A percentile compares a stretch with the other conserved stretches of the same genome.
Conservation (phyloP, 164 flowering plant species). For the Akebia trifoliata region DNA sequence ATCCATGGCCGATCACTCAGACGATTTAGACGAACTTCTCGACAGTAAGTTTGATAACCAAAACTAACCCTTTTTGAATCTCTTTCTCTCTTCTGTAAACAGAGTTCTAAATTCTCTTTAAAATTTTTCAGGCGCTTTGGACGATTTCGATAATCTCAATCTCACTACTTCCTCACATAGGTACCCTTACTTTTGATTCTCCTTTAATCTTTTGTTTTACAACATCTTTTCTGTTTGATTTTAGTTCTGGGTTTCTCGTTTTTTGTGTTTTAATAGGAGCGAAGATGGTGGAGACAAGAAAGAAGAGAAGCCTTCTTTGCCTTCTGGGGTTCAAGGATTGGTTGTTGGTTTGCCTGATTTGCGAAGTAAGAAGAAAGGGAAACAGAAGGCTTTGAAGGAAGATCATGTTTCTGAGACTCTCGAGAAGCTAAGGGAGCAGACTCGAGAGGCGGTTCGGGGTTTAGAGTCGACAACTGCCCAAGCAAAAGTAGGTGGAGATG, state of each 20-base stretch:
- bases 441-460: slow-evolving; percentile 75
- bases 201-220: neutral
- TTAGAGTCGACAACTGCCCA: slow-evolving; percentile 54
- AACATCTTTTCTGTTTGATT: slow-evolving; percentile 2
- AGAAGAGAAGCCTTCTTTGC: slow-evolving; percentile 22
- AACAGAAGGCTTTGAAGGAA: slow-evolving; percentile 59
- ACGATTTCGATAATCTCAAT: slow-evolving; percentile 70
- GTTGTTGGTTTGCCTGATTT: slow-evolving; percentile 86
- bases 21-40: slow-evolving; percentile 78
- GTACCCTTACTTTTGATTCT: slow-evolving; percentile 12
- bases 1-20: slow-evolving; percentile 54
- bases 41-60: slow-evolving; percentile 57
- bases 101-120: neutral
- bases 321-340: slow-evolving; percentile 64
- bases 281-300: slow-evolving; percentile 29
- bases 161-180: slow-evolving; percentile 39
- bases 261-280: slow-evolving; percentile 26
- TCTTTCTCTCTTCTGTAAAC: neutral
- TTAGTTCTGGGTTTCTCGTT: neutral
- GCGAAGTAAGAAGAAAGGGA: slow-evolving; percentile 71
- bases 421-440: slow-evolving; percentile 86
- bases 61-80: slow-evolving; percentile 1
- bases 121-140: slow-evolving; percentile 72
- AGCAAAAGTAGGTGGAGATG: slow-evolving; percentile 32
- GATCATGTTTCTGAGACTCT: slow-evolving; percentile 75